These are phyloP conservation scores for Blastomyces silverae DNA, from an alignment of 2,329 filamentous ascomycete species.

Conservation along the genomic window DNA sequence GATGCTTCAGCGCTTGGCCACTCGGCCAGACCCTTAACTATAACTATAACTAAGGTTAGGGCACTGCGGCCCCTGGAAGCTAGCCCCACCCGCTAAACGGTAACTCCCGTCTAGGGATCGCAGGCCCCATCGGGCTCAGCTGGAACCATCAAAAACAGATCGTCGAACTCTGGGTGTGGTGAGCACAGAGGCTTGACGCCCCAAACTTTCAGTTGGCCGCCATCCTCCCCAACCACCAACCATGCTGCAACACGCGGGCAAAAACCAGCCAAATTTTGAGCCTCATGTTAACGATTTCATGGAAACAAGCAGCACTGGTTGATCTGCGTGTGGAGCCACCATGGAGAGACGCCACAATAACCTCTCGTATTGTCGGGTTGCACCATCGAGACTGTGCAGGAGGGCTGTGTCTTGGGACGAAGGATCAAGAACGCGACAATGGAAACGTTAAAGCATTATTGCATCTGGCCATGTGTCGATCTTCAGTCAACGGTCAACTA, in stretches of 20 bases:
- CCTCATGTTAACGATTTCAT: not conserved
- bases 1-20: not conserved
- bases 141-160: too few relatives aligned
- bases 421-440: not conserved
- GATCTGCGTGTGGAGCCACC: not conserved
- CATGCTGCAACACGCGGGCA: not conserved
- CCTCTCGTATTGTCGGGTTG: slow-evolving; percentile 1
- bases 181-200: not conserved
- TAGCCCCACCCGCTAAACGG: not conserved
- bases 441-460: not conserved
- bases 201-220: not conserved
- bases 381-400: not conserved
- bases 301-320: not conserved
- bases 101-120: not conserved
- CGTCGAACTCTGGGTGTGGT: not conserved
- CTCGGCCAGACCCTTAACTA: not conserved
- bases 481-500: not conserved
- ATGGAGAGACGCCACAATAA: not conserved
- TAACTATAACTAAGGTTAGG: not conserved
- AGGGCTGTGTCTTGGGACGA: slow-evolving; percentile 8
- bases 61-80: not conserved
- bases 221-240: not conserved
- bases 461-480: not conserved
- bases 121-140: too few relatives aligned
- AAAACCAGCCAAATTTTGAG: not conserved